Base-by-base conservation (phyloP, 129 eudicot species). In the Artemisia argyi region DNA sequence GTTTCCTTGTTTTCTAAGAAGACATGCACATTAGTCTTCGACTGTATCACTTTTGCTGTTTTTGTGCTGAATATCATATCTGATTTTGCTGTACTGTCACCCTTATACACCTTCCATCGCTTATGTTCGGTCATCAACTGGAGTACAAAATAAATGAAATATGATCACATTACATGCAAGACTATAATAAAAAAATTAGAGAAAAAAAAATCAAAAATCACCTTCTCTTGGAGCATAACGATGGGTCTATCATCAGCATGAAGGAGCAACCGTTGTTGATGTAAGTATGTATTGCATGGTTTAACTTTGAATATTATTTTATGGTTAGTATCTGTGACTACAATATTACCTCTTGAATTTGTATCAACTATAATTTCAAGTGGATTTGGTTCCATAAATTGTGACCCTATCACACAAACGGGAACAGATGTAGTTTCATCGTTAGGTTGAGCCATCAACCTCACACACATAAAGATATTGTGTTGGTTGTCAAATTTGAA, bases 1-100 rank as follows among this genome's bases (percentile, higher is more conserved):
- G 32, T 50, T 62, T 3, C 61, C 52, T 80, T 80, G 65, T 74
- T 74, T 49, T 80, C 86, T 64, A 82, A 46, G 30, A 52, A 68
- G 57, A 73, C 83, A 44, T 62, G 69, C 22, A 82, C 16, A n/a
- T 47, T 56, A 52, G 76, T 73, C 18, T 55, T 39, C 1, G 24
- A 10, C 19, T 62, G 70, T 65, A 72, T 2, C 62, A 51, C 12
- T n/a, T 61, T 48, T 13, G 57, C 47, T 26, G 73, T 14, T 78
- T 64, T 59, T 53, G 82, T 62, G 73, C 61, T 72, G 65, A 78
- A 71, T 20, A 78, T 52, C 51, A 71, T 63, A 20, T 61, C 58
- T 9, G 54, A 50, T 7, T 44, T 26, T 0, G 56, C 56, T 15
- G 11, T 42, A 57, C 67, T 62, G n/a, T 72, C 73, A 7, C 78